Evolutionary conservation across 306 rosid genomes (phyloP).

Genomic region (Castanea sativa): DNA sequence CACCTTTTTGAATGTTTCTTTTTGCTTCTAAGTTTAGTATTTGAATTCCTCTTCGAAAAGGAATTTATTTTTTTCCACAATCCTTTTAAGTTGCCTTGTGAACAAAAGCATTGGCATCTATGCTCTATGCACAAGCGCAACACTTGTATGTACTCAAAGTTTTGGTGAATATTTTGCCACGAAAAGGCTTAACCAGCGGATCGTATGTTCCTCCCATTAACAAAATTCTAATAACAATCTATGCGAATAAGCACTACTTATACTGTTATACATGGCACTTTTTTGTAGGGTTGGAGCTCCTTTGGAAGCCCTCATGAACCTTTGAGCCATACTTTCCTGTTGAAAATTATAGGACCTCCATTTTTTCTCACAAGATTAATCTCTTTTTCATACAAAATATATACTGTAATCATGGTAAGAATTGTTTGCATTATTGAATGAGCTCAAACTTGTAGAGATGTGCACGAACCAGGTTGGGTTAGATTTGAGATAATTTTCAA

Average conservation of each 20-base stretch:
- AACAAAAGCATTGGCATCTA: constrained; percentile 29
- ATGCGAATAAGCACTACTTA: background rate
- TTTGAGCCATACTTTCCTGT: too few species aligned
- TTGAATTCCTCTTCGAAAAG: background rate
- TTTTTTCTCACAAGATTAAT: too few species aligned
- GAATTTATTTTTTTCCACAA: background rate
- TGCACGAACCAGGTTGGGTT: too few species aligned
- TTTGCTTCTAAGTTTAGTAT: background rate
- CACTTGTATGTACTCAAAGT: background rate
- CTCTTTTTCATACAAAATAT: background rate
- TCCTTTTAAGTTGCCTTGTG: constrained; percentile 2
- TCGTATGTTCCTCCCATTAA: constrained; percentile 22
- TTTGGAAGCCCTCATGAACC: too few species aligned
- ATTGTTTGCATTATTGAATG: background rate
- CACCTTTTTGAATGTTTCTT: constrained; percentile 13
- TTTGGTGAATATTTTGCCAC: constrained; percentile 33
- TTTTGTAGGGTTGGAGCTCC: too few species aligned
- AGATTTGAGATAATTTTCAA: too few species aligned
- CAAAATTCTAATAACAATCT: constrained; percentile 28
- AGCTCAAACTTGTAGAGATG: too few species aligned
- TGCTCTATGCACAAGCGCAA: constrained; percentile 30
- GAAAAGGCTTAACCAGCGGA: constrained; percentile 37
- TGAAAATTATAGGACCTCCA: too few species aligned
- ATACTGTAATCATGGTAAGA: background rate
- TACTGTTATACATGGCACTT: background rate